A percentile compares a stretch with the other conserved stretches of the same genome.
Evolutionary conservation across 176 grass and related monocot species (phyloP).

Genomic region (Oryza glumipatula): DNA sequence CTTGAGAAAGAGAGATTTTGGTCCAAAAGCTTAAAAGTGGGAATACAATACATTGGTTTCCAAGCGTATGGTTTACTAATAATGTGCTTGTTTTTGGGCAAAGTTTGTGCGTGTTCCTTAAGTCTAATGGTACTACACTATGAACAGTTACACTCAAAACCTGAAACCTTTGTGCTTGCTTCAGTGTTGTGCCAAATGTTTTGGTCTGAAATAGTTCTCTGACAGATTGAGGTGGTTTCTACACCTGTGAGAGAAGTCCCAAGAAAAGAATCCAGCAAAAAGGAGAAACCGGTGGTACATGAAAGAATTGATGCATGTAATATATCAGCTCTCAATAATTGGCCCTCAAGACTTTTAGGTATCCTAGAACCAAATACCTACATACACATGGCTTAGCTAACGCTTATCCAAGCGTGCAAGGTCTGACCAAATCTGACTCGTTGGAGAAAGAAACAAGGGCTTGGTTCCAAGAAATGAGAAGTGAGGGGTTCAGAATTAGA

Average conservation of each 20-base stretch:
- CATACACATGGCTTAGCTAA: constrained; percentile 20
- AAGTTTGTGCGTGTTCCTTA: constrained; percentile 27
- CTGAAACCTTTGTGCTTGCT: constrained; percentile 22
- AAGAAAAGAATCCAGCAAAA: constrained; percentile 37
- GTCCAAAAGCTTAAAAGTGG: background rate
- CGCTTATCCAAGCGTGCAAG: constrained; percentile 25
- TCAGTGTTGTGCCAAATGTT: constrained; percentile 40
- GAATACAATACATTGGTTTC: background rate
- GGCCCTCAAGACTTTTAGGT: constrained; percentile 28
- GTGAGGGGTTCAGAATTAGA: background rate
- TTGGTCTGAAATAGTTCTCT: background rate
- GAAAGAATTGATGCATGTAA: background rate
- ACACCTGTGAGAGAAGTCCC: background rate
- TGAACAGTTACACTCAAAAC: constrained; percentile 33
- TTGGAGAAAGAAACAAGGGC: background rate
- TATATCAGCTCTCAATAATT: background rate
- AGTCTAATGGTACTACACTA: constrained; percentile 7
- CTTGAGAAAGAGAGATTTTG: background rate
- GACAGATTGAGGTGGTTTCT: constrained; percentile 7
- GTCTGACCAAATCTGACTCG: constrained; percentile 41
- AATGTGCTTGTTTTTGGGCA: background rate
- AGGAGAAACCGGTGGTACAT: background rate
- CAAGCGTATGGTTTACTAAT: background rate
- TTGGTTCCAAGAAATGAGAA: constrained; percentile 15
- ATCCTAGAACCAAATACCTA: constrained; percentile 12